Evolutionary conservation across 2,329 filamentous ascomycete species (phyloP).

Genomic region (Macrophomina tecta): DNA sequence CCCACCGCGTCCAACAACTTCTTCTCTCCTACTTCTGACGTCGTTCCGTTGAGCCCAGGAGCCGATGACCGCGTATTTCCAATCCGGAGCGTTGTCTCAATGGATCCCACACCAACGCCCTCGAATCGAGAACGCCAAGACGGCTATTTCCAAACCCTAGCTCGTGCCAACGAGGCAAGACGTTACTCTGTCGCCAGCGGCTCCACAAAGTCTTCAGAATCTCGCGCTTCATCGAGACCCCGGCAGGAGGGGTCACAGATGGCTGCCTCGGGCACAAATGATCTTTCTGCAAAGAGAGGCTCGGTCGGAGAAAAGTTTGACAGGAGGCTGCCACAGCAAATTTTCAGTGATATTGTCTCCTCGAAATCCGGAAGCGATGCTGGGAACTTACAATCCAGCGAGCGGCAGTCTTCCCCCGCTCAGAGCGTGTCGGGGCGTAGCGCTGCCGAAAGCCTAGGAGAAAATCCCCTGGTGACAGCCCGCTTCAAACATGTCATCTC

Average conservation of each 20-base stretch:
- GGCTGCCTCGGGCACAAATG: background rate
- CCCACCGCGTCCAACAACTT: slow-evolving; percentile 29
- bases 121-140: slow-evolving; percentile 38
- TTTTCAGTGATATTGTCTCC: slow-evolving; percentile 46
- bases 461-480: slow-evolving; percentile 63
- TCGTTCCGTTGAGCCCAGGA: slow-evolving; percentile 47
- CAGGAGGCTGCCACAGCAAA: slow-evolving; percentile 36
- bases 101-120: slow-evolving; percentile 62
- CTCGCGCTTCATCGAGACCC: slow-evolving; percentile 4
- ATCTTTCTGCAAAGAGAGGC: slow-evolving; percentile 6
- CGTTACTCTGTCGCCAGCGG: slow-evolving; percentile 39
- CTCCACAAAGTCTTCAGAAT: slow-evolving; percentile 33
- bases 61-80: slow-evolving; percentile 73
- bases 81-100: slow-evolving; percentile 78
- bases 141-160: slow-evolving; percentile 46
- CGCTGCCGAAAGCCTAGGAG: slow-evolving; percentile 45
- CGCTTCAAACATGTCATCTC: slow-evolving; percentile 81
- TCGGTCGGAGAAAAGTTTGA: slow-evolving; percentile 1
- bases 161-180: slow-evolving; percentile 37
- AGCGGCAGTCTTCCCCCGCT: slow-evolving; percentile 35
- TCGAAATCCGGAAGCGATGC: slow-evolving; percentile 35
- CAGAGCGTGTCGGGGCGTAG: slow-evolving; percentile 43
- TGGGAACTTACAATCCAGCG: slow-evolving; percentile 30
- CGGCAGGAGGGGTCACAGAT: background rate
- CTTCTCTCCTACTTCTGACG: slow-evolving; percentile 34